Percentiles rank a stretch among this genome's conserved stretches.
Evolutionary conservation across 2,329 filamentous ascomycete genomes (phyloP).

Genomic region (Achaetomium macrosporum): DNA sequence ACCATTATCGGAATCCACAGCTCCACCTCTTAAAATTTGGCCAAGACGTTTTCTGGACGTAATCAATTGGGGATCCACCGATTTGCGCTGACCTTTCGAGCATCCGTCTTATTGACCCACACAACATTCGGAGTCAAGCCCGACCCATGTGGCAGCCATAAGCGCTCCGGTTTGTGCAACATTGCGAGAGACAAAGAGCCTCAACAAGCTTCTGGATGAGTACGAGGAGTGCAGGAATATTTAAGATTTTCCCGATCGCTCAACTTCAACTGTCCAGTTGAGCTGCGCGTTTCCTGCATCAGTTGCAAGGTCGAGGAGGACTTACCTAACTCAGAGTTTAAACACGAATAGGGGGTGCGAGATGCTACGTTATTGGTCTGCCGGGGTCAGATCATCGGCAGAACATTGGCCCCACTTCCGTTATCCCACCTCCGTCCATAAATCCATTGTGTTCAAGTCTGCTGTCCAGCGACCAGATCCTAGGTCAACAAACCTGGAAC

Average conservation of each 20-base stretch:
- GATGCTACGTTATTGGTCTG: slow-evolving; percentile 3
- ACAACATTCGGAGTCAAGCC: slow-evolving; percentile 9
- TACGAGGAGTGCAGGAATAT: too few relatives aligned
- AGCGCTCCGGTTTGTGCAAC: too few relatives aligned
- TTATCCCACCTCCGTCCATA: too few relatives aligned
- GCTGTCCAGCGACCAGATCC: too few relatives aligned
- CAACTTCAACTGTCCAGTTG: too few relatives aligned
- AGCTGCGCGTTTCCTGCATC: too few relatives aligned
- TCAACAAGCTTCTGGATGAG: too few relatives aligned
- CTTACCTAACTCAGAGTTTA: not conserved
- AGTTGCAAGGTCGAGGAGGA: too few relatives aligned
- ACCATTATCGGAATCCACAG: slow-evolving; percentile 17
- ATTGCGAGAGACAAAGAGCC: too few relatives aligned
- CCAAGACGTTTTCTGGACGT: slow-evolving; percentile 15
- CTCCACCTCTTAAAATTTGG: slow-evolving; percentile 24
- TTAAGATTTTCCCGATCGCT: too few relatives aligned
- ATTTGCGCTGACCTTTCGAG: slow-evolving; percentile 2
- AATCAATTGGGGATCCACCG: slow-evolving; percentile 20
- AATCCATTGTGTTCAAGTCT: too few relatives aligned
- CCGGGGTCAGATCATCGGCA: slow-evolving; percentile 17
- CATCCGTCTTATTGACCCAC: slow-evolving; percentile 9
- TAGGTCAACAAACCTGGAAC: too few relatives aligned
- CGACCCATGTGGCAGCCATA: not conserved
- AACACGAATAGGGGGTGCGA: slow-evolving; percentile 6
- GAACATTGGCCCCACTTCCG: not conserved